A percentile compares a stretch with the other conserved stretches of the same genome.
These are phyloP conservation scores for Cladophialophora yegresii DNA, from an alignment of 2,329 filamentous ascomycete genomes.

Conservation along the genomic window DNA sequence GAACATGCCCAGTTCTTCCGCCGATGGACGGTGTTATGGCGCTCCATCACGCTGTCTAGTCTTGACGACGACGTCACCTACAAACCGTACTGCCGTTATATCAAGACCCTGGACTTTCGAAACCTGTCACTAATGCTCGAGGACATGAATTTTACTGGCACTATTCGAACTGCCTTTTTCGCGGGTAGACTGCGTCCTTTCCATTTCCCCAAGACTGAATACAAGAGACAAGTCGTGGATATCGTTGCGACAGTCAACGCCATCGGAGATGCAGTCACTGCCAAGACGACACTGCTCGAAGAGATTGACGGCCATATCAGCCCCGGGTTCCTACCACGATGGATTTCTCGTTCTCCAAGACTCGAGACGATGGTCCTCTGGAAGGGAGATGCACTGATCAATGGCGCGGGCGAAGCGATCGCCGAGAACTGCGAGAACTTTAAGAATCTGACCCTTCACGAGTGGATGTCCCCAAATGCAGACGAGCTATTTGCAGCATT, in stretches of 20 bases:
- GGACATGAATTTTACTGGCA: conserved; percentile 60
- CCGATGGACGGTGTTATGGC: conserved; percentile 67
- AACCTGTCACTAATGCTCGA: conserved; percentile 62
- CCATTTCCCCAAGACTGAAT: conserved; percentile 30
- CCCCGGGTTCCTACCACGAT: conserved; percentile 48
- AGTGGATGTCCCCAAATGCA: conserved; percentile 50
- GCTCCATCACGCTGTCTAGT: conserved; percentile 67
- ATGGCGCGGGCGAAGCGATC: conserved; percentile 58
- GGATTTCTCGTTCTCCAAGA: conserved; percentile 61
- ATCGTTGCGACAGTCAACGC: conserved; percentile 40
- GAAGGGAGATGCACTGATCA: conserved; percentile 61
- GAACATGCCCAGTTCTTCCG: conserved; percentile 53
- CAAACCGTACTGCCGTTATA: conserved; percentile 70
- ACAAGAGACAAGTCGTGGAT: conserved; percentile 29
- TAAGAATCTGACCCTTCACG: conserved; percentile 60
- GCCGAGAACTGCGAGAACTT: conserved; percentile 63
- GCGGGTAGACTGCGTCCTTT: conserved; percentile 46
- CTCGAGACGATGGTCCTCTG: conserved; percentile 62
- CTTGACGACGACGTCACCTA: conserved; percentile 56
- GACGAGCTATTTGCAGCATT: conserved; percentile 63
- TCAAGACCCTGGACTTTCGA: conserved; percentile 64
- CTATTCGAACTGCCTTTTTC: conserved; percentile 60
- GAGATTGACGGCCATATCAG: conserved; percentile 56
- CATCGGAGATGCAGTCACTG: conserved; percentile 49
- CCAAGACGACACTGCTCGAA: conserved; percentile 57